A percentile compares a stretch with the other conserved stretches of the same genome.
phyloP scores from a whole-genome alignment of 306 rosid genomes.

The Rubus parviflorus region DNA sequence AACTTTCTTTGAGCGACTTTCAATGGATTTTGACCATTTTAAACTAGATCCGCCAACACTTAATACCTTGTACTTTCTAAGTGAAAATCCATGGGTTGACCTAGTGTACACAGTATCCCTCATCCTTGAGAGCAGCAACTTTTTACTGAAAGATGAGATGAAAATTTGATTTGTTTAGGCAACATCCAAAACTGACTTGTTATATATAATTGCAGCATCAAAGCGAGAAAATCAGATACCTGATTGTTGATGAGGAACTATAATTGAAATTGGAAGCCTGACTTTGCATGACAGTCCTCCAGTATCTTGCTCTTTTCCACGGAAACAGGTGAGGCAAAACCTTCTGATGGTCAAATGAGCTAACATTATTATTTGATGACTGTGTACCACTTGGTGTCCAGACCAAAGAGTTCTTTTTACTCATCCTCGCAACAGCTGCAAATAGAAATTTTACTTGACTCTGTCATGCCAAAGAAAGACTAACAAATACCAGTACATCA shows the following conservation, averaged over 20 bases:
- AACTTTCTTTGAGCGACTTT: slow-evolving; percentile 79
- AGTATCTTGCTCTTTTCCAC: slow-evolving; percentile 75
- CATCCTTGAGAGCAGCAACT: slow-evolving; percentile 74
- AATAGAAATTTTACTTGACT: slow-evolving; percentile 23
- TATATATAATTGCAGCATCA: slow-evolving; percentile 4
- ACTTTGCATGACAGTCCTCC: slow-evolving; percentile 51
- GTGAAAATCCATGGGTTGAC: slow-evolving; percentile 85
- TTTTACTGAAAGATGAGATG: slow-evolving; percentile 56
- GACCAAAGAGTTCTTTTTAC: slow-evolving; percentile 74
- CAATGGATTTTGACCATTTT: slow-evolving; percentile 98
- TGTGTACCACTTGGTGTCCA: slow-evolving; percentile 68
- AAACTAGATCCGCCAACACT: slow-evolving; percentile 94
- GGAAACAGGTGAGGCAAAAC: slow-evolving; percentile 71
- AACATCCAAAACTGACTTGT: slow-evolving; percentile 11
- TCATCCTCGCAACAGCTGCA: slow-evolving; percentile 51
- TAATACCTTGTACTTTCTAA: slow-evolving; percentile 86
- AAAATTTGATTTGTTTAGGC: slow-evolving; percentile 28
- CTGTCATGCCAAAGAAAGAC: slow-evolving; percentile 24
- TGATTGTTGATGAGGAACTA: slow-evolving; percentile 56
- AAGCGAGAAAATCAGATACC: slow-evolving; percentile 40
- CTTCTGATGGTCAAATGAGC: slow-evolving; percentile 46
- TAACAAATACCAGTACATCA: slow-evolving; percentile 15
- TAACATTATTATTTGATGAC: slow-evolving; percentile 39
- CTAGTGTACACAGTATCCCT: slow-evolving; percentile 86
- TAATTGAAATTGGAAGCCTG: slow-evolving; percentile 45